These are phyloP conservation scores for Beauveria brongniartii DNA, from an alignment of 2,329 filamentous ascomycete species.

Conservation along the genomic window DNA sequence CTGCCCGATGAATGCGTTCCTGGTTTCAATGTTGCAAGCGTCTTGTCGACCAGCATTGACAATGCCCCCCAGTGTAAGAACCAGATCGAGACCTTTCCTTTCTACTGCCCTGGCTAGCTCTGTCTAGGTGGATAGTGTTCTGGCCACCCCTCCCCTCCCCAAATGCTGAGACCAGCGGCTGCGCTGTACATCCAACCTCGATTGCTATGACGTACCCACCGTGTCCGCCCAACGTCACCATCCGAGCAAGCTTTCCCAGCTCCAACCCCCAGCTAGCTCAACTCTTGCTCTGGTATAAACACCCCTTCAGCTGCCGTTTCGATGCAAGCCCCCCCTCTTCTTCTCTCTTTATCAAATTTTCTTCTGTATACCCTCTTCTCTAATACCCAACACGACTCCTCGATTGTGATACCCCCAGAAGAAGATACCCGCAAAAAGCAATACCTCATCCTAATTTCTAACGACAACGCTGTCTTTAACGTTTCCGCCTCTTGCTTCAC, in stretches of 20 bases:
- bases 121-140: not conserved
- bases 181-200: not conserved
- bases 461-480: not conserved
- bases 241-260: slow-evolving; percentile 8
- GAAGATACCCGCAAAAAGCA: not conserved
- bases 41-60: not conserved
- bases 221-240: slow-evolving; percentile 11
- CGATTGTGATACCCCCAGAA: slow-evolving; percentile 9
- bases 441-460: slow-evolving; percentile 1
- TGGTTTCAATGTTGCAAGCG: slow-evolving; percentile 7
- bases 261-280: slow-evolving; percentile 1
- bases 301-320: slow-evolving; percentile 9
- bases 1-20: slow-evolving; percentile 4
- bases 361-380: slow-evolving; percentile 9
- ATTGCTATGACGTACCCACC: slow-evolving; percentile 12
- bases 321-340: not conserved
- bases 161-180: not conserved
- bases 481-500: not conserved
- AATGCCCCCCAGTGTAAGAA: not conserved
- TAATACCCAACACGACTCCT: slow-evolving; percentile 9
- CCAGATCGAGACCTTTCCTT: not conserved
- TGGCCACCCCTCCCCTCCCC: not conserved
- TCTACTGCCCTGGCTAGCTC: not conserved
- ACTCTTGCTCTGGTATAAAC: slow-evolving; percentile 10
- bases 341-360: not conserved